Evolutionary conservation across 1,284 basidiomycete genomes (phyloP).

Genomic region (Ustilago nuda): DNA sequence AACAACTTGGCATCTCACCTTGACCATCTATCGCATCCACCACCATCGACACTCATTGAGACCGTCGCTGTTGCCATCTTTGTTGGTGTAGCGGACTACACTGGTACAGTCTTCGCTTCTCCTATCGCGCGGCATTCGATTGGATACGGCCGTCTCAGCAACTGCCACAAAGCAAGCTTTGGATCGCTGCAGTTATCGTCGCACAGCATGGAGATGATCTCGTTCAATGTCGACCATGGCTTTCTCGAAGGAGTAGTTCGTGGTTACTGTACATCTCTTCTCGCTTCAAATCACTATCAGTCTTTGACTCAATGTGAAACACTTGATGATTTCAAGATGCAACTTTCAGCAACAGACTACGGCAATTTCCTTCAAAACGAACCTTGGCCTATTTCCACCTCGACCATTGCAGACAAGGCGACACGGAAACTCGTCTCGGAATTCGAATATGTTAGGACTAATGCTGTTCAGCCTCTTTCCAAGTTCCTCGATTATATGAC

Average conservation of each 20-base stretch:
- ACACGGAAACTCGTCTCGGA: slow-evolving; percentile 95
- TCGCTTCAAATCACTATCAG: slow-evolving; percentile 88
- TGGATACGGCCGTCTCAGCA: neutral
- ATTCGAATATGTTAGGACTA: slow-evolving; percentile 92
- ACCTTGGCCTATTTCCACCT: slow-evolving; percentile 91
- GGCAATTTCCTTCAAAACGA: slow-evolving; percentile 98
- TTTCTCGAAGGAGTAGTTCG: slow-evolving; percentile 82
- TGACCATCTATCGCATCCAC: neutral
- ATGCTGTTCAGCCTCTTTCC: slow-evolving; percentile 88
- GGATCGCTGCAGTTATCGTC: neutral
- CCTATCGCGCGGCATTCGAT: neutral
- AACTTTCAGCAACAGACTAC: slow-evolving; percentile 93
- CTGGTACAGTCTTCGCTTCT: neutral
- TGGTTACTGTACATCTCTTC: slow-evolving; percentile 92
- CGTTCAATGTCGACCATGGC: slow-evolving; percentile 66
- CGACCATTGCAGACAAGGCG: slow-evolving; percentile 94
- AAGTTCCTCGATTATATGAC: slow-evolving; percentile 99
- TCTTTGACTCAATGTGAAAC: slow-evolving; percentile 98
- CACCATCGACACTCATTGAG: neutral
- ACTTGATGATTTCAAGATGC: slow-evolving; percentile 80
- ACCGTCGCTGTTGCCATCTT: neutral
- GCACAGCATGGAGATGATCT: slow-evolving; percentile 64
- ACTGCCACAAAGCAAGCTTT: neutral
- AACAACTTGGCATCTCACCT: neutral
- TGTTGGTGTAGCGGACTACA: neutral